Evolutionary conservation across 805 yeast species (phyloP).

Genomic region (Novakomyces olei): DNA sequence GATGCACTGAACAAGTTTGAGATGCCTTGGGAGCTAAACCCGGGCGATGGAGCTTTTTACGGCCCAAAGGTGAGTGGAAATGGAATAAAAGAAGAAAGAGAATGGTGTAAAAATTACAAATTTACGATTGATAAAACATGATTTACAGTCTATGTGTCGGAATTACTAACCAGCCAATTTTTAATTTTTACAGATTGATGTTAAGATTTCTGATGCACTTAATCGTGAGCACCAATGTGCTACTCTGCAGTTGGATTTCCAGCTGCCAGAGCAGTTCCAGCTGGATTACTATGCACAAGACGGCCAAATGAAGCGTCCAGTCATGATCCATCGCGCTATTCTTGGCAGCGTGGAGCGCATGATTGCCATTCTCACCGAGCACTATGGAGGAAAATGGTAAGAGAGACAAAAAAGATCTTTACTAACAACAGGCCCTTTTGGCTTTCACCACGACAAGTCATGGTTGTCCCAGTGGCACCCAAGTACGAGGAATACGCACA

Average conservation of each 20-base stretch:
- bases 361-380: slow-evolving; percentile 96
- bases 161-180: too few species aligned
- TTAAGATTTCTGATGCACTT: slow-evolving; percentile 55
- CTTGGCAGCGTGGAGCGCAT: slow-evolving; percentile 96
- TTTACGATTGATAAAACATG: too few species aligned
- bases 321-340: slow-evolving; percentile 98
- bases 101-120: too few species aligned
- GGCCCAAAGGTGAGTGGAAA: slow-evolving; percentile 20
- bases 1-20: slow-evolving; percentile 35
- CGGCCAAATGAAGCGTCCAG: slow-evolving; percentile 54
- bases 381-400: slow-evolving; percentile 98
- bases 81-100: too few species aligned
- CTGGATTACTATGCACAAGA: slow-evolving; percentile 28
- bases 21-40: slow-evolving; percentile 44
- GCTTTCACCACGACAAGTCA: slow-evolving; percentile 96
- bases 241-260: slow-evolving; percentile 93
- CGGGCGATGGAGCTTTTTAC: slow-evolving; percentile 84
- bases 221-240: slow-evolving; percentile 83
- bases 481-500: slow-evolving; percentile 81
- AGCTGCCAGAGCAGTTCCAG: slow-evolving; percentile 70
- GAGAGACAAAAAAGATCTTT: too few species aligned
- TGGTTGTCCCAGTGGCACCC: slow-evolving; percentile 92
- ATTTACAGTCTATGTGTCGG: too few species aligned
- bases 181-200: slow-evolving; percentile 85
- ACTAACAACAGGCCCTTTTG: too few species aligned